phyloP scores from a whole-genome alignment of 2,329 filamentous ascomycete species.

The Fusarium siculi region DNA sequence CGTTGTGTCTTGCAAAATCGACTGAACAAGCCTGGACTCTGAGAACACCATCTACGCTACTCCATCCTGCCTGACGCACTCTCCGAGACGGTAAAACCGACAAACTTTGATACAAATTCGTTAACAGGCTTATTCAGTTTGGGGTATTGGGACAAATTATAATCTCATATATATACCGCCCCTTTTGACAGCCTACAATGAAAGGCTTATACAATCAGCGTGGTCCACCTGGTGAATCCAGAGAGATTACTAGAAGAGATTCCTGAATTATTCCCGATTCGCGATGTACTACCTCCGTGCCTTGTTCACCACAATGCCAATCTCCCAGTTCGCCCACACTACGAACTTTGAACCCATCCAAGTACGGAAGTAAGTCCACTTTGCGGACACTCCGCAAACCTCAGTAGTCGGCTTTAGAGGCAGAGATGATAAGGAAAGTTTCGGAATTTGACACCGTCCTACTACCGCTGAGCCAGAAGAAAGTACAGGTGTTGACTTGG shows the following conservation, averaged over 20 bases:
- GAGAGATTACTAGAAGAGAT: background rate
- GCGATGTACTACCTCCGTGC: conserved; percentile 49
- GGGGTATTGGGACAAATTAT: background rate
- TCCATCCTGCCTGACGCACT: background rate
- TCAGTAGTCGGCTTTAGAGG: conserved; percentile 58
- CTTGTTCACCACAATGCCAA: conserved; percentile 65
- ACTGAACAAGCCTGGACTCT: background rate
- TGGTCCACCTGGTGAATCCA: background rate
- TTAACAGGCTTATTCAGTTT: background rate
- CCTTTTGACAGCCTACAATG: background rate
- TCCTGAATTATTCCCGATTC: no score
- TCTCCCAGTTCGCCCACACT: conserved; percentile 46
- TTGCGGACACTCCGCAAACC: background rate
- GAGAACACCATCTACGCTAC: background rate
- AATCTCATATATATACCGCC: background rate
- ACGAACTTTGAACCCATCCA: background rate
- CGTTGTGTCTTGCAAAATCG: background rate
- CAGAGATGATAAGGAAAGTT: conserved; percentile 46
- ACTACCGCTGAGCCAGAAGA: no score
- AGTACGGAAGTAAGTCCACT: background rate
- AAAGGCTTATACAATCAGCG: background rate
- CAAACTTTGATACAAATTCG: background rate
- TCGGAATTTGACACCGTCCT: conserved; percentile 62
- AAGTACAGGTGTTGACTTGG: background rate
- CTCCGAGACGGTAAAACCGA: background rate